Evolutionary conservation across 352 stramenopile species (phyloP), one percentile per base, ranked within the genome.

Genomic region (Globisporangium polare): DNA sequence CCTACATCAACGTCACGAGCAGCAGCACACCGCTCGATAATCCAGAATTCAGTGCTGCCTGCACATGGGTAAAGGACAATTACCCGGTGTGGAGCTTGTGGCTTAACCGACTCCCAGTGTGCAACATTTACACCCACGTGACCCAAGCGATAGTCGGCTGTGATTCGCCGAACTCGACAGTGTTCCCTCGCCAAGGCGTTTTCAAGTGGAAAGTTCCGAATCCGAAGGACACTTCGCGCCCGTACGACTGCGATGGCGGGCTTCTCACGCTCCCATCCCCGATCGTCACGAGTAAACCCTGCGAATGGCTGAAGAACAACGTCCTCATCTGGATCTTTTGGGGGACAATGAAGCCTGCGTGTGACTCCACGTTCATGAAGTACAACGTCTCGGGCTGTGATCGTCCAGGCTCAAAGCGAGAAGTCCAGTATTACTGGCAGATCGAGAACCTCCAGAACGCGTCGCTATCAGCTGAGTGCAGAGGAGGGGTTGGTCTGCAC

Each of bases 201-300:
- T 84, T 80, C 46, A 53, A 65, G 26, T 87, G 77, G 77, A 56
- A 49, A 22, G 41, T 62, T 22, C 75, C 77, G 2, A 39, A 69
- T 47, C 74, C 75, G 0, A 63, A 68, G 17, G 72, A 84, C 42
- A n/a, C 49, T 0, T 73, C 65, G 0, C n/a, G 74, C 15, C 77
- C 74, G 4, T 82, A 80, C 41, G 68, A 71, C 33, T 86, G 74
- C 35, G 71, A 86, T n/a, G 68, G 68, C 4, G 69, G 66, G 0
- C 42, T 74, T 17, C 47, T 24, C 26, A 62, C 7, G 50, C 50
- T 77, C 4, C 72, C 74, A 4, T 24, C 35, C 3, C 67, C 66
- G 18, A 41, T 83, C 15, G 42, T 57, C 45, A 80, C 68, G 18
- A 84, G 72, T 53, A 63, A 62, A 5, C 74, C 72, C 4, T 86